Evolutionary conservation across 2,329 filamentous ascomycete genomes (phyloP).

Genomic region (Exophiala alcalophila): DNA sequence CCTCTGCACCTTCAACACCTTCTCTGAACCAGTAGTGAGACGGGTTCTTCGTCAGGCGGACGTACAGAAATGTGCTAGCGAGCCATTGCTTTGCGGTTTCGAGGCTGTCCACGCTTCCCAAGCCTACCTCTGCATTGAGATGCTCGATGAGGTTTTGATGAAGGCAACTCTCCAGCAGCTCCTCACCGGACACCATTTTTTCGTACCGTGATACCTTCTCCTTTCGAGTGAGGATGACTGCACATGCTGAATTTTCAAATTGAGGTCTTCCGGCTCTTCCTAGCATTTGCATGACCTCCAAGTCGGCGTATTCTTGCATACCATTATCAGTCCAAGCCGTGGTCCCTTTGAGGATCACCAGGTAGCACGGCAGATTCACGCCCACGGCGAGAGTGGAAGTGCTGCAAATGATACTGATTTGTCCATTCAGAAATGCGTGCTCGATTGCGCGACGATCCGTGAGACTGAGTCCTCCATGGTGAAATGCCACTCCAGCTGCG

Average conservation of each 20-base stretch:
- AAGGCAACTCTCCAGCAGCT: slow-evolving; percentile 72
- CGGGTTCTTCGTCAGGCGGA: slow-evolving; percentile 70
- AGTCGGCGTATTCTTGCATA: slow-evolving; percentile 70
- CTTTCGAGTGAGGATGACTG: slow-evolving; percentile 74
- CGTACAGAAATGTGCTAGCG: slow-evolving; percentile 71
- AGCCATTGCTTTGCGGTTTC: slow-evolving; percentile 71
- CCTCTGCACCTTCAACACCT: slow-evolving; percentile 48
- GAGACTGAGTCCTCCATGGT: slow-evolving; percentile 71
- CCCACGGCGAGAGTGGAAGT: slow-evolving; percentile 82
- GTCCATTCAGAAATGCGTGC: slow-evolving; percentile 63
- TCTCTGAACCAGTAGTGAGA: slow-evolving; percentile 65
- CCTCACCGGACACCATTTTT: slow-evolving; percentile 68
- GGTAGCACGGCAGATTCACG: slow-evolving; percentile 78
- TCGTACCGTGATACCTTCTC: slow-evolving; percentile 66
- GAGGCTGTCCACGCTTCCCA: slow-evolving; percentile 67
- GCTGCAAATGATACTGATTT: slow-evolving; percentile 80
- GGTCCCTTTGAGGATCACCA: slow-evolving; percentile 80
- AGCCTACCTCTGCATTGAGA: slow-evolving; percentile 76
- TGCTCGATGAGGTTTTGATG: slow-evolving; percentile 79
- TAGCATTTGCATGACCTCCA: slow-evolving; percentile 89
- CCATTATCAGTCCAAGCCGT: slow-evolving; percentile 60
- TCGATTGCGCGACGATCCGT: slow-evolving; percentile 66
- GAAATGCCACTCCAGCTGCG: slow-evolving; percentile 68
- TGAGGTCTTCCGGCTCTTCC: slow-evolving; percentile 80
- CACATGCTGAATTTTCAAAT: slow-evolving; percentile 72